These are phyloP conservation scores for Agrostemma githago DNA, from an alignment of 148 eudicot genomes.

Conservation along the genomic window DNA sequence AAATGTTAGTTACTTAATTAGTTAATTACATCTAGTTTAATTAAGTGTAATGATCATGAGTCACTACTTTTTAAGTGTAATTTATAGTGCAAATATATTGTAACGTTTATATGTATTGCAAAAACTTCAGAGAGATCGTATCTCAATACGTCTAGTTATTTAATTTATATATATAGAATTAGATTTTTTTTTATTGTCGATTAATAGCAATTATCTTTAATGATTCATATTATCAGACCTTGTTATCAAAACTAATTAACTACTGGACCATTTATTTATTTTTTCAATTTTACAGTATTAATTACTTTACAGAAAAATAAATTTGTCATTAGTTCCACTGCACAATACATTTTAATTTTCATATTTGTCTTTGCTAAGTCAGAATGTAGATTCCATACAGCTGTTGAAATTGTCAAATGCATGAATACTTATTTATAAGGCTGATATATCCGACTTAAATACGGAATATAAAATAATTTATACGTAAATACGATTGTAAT, in stretches of 20 bases:
- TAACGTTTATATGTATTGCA: neutral
- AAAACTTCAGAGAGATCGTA: too few species aligned
- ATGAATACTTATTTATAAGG: slow-evolving; percentile 8
- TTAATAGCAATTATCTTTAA: too few species aligned
- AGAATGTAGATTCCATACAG: slow-evolving; percentile 36
- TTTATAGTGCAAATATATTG: slow-evolving; percentile 34
- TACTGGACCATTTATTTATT: slow-evolving; percentile 11
- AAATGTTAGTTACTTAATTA: slow-evolving; percentile 24
- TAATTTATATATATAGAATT: slow-evolving; percentile 11
- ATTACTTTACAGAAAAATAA: neutral
- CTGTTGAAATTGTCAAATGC: slow-evolving; percentile 34
- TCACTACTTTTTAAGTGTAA: slow-evolving; percentile 30
- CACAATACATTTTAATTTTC: slow-evolving; percentile 21
- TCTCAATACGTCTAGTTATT: neutral
- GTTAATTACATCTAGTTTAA: slow-evolving; percentile 6
- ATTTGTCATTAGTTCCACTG: slow-evolving; percentile 20
- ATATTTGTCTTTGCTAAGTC: slow-evolving; percentile 35
- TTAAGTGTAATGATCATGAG: slow-evolving; percentile 3
- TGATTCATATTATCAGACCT: slow-evolving; percentile 9
- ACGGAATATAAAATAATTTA: slow-evolving; percentile 6
- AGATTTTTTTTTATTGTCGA: slow-evolving; percentile 14
- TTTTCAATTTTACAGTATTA: neutral
- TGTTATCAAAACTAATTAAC: neutral
- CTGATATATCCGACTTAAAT: too few species aligned
- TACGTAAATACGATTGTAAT: neutral